Percentiles rank a stretch among this genome's conserved stretches.
phyloP scores from a whole-genome alignment of 352 stramenopile genomes.

The Phytophthora ohioensis region DNA sequence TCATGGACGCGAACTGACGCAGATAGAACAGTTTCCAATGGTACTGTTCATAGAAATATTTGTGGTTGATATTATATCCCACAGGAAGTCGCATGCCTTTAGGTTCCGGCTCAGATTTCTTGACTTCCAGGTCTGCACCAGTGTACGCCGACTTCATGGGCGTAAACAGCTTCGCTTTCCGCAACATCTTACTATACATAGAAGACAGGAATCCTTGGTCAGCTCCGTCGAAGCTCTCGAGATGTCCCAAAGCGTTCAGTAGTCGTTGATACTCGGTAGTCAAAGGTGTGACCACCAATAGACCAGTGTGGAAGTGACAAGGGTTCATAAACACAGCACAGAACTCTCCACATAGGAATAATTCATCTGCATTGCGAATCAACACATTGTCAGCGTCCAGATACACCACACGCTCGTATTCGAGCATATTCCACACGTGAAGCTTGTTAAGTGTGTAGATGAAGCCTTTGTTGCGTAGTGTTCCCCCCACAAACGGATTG shows the following conservation, averaged over 20 bases:
- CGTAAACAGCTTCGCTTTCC: conserved; percentile 78
- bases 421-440: conserved; percentile 91
- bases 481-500: conserved; percentile 84
- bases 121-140: conserved; percentile 45
- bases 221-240: conserved; percentile 82
- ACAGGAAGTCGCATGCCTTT: conserved; percentile 85
- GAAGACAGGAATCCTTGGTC: conserved; percentile 90
- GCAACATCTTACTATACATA: conserved; percentile 87
- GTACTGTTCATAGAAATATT: conserved; percentile 92
- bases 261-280: conserved; percentile 75
- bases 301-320: conserved; percentile 90
- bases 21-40: conserved; percentile 91
- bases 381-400: conserved; percentile 92
- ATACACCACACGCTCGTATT: conserved; percentile 93
- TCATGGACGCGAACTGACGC: conserved; percentile 88
- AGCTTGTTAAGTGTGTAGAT: conserved; percentile 93
- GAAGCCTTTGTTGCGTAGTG: conserved; percentile 88
- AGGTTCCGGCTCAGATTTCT: conserved; percentile 52
- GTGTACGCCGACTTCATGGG: conserved; percentile 44
- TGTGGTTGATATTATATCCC: conserved; percentile 93
- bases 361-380: conserved; percentile 89
- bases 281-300: conserved; percentile 87
- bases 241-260: conserved; percentile 60
- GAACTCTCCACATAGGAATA: conserved; percentile 89
- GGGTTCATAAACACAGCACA: conserved; percentile 93